Evolutionary conservation across 2,329 filamentous ascomycete species (phyloP).

Genomic region (Calonectria crousiana): DNA sequence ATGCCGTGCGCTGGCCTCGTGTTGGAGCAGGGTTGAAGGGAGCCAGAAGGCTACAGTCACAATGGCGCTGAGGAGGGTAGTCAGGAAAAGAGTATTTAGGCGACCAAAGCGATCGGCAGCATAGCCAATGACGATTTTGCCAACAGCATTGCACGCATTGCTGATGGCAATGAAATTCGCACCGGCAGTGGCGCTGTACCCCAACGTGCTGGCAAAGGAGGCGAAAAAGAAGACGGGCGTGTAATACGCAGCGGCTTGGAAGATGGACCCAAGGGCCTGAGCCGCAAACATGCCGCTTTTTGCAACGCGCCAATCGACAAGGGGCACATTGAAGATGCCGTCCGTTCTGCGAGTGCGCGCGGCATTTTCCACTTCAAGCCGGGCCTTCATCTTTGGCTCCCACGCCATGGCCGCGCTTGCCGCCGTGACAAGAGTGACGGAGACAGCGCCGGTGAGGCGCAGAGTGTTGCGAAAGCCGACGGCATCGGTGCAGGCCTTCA

Average conservation of each 20-base stretch:
- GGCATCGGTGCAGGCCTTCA: background rate
- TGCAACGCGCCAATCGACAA: background rate
- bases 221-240: slow-evolving; percentile 20
- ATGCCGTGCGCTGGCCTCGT: background rate
- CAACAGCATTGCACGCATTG: slow-evolving; percentile 26
- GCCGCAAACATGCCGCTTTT: slow-evolving; percentile 2
- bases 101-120: slow-evolving; percentile 1
- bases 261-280: background rate
- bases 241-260: slow-evolving; percentile 11
- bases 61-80: background rate
- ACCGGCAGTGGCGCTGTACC: slow-evolving; percentile 14
- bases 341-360: background rate
- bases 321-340: slow-evolving; percentile 2
- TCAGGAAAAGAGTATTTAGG: slow-evolving; percentile 10
- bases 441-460: background rate
- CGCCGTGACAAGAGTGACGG: background rate
- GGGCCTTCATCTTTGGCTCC: slow-evolving; percentile 5
- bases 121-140: slow-evolving; percentile 11
- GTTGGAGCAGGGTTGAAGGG: background rate
- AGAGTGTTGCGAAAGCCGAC: slow-evolving; percentile 21
- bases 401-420: background rate
- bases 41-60: slow-evolving; percentile 5
- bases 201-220: slow-evolving; percentile 16
- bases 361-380: background rate
- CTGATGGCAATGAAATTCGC: slow-evolving; percentile 25